Conservation (phyloP, 2,329 filamentous ascomycete species). For the Allantophomopsis lycopodina region DNA sequence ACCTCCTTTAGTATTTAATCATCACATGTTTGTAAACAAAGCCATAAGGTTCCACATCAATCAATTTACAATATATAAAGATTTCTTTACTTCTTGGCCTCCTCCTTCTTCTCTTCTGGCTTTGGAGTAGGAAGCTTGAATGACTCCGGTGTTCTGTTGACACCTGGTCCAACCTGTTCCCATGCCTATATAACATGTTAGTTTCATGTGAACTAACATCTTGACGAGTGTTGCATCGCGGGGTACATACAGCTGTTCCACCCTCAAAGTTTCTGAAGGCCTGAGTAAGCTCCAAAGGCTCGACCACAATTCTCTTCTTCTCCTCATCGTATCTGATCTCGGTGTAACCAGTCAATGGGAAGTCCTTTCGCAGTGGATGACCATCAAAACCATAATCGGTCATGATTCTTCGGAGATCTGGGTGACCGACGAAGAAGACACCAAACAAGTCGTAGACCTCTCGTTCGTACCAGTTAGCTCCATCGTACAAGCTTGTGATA, state of each 20-base stretch:
- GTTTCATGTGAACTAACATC: constrained; percentile 11
- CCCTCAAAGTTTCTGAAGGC: constrained; percentile 98
- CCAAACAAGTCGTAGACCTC: constrained; percentile 97
- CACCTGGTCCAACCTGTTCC: constrained; percentile 58
- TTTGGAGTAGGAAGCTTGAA: constrained; percentile 95
- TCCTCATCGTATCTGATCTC: constrained; percentile 98
- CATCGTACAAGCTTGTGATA: constrained; percentile 75
- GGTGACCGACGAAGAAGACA: constrained; percentile 91
- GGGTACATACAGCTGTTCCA: constrained; percentile 50
- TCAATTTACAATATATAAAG: constrained; percentile 1
- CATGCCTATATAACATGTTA: constrained; percentile 26
- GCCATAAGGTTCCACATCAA: neutral
- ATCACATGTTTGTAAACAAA: no score
- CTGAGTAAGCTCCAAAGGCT: constrained; percentile 94
- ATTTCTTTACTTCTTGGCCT: constrained; percentile 74
- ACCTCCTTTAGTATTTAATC: no score
- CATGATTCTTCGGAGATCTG: constrained; percentile 94
- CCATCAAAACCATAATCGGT: constrained; percentile 99
- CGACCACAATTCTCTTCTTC: constrained; percentile 98
- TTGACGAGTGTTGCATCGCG: constrained; percentile 18
- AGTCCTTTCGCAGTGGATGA: constrained; percentile 94
- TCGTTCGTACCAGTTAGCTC: constrained; percentile 97
- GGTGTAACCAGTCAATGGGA: constrained; percentile 94
- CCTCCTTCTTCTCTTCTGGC: constrained; percentile 82
- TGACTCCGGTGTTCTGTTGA: constrained; percentile 66